These are phyloP conservation scores for Lobosporangium transversale DNA, from an alignment of 192 early-diverging fungal genomes.

Conservation along the genomic window DNA sequence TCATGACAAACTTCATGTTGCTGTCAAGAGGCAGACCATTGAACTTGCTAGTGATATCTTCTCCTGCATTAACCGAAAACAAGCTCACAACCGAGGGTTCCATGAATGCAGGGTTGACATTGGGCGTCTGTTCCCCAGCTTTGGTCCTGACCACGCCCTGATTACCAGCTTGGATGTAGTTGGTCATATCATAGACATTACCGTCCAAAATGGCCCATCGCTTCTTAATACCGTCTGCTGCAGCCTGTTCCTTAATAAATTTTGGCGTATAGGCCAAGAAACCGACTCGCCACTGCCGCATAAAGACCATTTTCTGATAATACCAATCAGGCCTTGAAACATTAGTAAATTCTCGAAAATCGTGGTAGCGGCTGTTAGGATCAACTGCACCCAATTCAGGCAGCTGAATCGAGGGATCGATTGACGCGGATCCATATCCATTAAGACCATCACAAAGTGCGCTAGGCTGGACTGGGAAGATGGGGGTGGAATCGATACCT, in stretches of 20 bases:
- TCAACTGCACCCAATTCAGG: slow-evolving; percentile 62
- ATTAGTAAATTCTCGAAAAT: slow-evolving; percentile 73
- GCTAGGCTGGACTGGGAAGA: slow-evolving; percentile 77
- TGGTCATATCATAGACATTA: slow-evolving; percentile 78
- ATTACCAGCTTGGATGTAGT: slow-evolving; percentile 68
- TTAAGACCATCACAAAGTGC: slow-evolving; percentile 65
- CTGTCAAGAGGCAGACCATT: slow-evolving; percentile 62
- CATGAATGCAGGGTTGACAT: slow-evolving; percentile 66
- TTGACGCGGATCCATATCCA: slow-evolving; percentile 59
- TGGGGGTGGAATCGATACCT: slow-evolving; percentile 68
- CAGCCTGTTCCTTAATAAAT: slow-evolving; percentile 66
- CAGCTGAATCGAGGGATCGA: slow-evolving; percentile 56
- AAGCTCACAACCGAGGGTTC: slow-evolving; percentile 66
- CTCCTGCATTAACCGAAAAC: slow-evolving; percentile 70
- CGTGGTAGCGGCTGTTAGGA: slow-evolving; percentile 70
- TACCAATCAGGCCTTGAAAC: slow-evolving; percentile 76
- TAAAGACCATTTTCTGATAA: slow-evolving; percentile 68
- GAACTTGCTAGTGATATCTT: slow-evolving; percentile 71
- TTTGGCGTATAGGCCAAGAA: slow-evolving; percentile 70
- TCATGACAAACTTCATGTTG: slow-evolving; percentile 57
- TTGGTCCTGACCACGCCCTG: slow-evolving; percentile 51
- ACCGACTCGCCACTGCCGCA: slow-evolving; percentile 71
- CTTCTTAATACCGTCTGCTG: slow-evolving; percentile 58
- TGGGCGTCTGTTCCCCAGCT: slow-evolving; percentile 48
- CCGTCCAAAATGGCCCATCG: slow-evolving; percentile 75